Evolutionary conservation across 1,139 yeast genomes (phyloP).

Genomic region (Protomyces pachydermus): DNA sequence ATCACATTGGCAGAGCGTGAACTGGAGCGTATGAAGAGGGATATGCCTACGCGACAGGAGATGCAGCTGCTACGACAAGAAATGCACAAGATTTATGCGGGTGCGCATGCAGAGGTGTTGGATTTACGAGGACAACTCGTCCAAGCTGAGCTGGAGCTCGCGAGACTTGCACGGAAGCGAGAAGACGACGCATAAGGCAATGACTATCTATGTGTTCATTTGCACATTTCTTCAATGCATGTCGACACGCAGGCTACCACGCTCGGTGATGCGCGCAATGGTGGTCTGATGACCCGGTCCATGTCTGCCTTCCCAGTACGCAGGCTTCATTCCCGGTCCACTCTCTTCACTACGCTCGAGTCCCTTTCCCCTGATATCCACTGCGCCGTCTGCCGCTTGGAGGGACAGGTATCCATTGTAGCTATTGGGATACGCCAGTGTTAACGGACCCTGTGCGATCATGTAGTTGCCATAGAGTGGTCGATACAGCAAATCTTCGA

Average conservation of each 20-base stretch:
- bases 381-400: constrained; percentile 1
- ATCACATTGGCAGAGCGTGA: constrained; percentile 26
- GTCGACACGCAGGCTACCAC: background rate
- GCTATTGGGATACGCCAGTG: constrained; percentile 2
- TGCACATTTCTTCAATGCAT: background rate
- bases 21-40: constrained; percentile 15
- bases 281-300: background rate
- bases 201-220: background rate
- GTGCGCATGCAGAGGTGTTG: constrained; percentile 21
- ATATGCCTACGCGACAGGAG: constrained; percentile 18
- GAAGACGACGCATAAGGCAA: background rate
- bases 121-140: constrained; percentile 22
- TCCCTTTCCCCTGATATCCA: background rate
- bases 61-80: constrained; percentile 22
- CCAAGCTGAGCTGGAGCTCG: constrained; percentile 21
- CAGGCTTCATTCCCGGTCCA: background rate
- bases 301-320: background rate
- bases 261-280: background rate
- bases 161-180: background rate
- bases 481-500: constrained; percentile 13
- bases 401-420: constrained; percentile 3
- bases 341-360: background rate
- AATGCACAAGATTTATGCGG: constrained; percentile 27
- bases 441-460: constrained; percentile 1
- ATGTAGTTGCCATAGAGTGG: constrained; percentile 7